phyloP scores from a whole-genome alignment of 106 monocot genomes.

The Acanthochlamys bracteata region DNA sequence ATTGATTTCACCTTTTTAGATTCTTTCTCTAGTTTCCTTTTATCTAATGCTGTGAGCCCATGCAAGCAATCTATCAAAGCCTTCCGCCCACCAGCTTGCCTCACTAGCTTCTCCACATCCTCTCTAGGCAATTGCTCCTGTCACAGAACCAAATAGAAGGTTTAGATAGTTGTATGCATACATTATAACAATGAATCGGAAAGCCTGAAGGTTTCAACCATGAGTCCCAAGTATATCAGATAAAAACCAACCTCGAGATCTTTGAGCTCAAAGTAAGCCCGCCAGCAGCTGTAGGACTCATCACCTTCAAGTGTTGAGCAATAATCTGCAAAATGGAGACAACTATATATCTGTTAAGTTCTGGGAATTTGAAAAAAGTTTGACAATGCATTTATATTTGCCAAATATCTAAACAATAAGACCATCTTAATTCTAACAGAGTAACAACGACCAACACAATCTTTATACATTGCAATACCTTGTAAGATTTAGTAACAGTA shows the following conservation, averaged over 20 bases:
- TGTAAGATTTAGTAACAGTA: too few relatives aligned
- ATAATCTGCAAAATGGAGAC: constrained; percentile 47
- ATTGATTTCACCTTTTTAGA: neutral
- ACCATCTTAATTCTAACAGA: too few relatives aligned
- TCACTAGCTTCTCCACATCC: constrained; percentile 56
- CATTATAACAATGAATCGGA: neutral
- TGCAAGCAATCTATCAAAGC: constrained; percentile 44
- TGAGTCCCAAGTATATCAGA: neutral
- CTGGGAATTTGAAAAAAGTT: too few relatives aligned
- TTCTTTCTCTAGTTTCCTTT: constrained; percentile 25
- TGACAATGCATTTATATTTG: too few relatives aligned
- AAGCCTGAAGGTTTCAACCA: neutral
- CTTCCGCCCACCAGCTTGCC: constrained; percentile 45
- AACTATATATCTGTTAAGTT: neutral
- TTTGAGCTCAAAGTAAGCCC: constrained; percentile 78
- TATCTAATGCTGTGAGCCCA: constrained; percentile 34
- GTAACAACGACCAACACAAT: too few relatives aligned
- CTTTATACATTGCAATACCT: too few relatives aligned
- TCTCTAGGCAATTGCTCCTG: constrained; percentile 69
- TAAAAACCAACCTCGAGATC: constrained; percentile 54
- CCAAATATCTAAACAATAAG: too few relatives aligned
- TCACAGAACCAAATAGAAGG: neutral
- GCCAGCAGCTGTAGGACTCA: constrained; percentile 83
- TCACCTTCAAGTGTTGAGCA: constrained; percentile 80
- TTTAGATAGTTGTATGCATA: neutral